Evolutionary conservation across 1,139 yeast species (phyloP), one percentile per base, ranked within the genome.

Genomic region (Arxiozyma heterogenica): DNA sequence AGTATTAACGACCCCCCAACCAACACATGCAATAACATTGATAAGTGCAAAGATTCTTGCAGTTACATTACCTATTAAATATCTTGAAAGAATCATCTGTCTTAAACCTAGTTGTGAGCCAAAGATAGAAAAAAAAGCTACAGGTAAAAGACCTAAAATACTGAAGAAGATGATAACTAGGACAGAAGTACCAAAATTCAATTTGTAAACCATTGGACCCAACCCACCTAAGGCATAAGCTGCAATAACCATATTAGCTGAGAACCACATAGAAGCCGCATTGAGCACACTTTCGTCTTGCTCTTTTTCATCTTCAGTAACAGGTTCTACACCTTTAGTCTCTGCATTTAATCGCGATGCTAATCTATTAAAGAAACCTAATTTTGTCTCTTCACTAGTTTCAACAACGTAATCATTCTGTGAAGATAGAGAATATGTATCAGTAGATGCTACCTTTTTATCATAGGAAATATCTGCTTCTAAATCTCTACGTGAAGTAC

Each of bases 1-100:
- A 59, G 89, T 86, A 72, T 90, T 91, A 49, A 89, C 94, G 20
- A 95, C 88, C 71, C 95, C 90, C 97, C 97, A 90, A 61, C 97
- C 97, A 59, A 90, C 80, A 78, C 96, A 88, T n/a, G 96, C 94
- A 64, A 90, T 71, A 64, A 84, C 80, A 68, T 90, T 90, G 65
- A 90, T 76, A 46, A 84, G 69, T 20, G 95, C 84, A 66, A 90
- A 86, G 55, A 90, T 75, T 68, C 95, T 79, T 71, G 86, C 84
- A 51, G 86, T 83, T 48, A 75, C 71, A 68, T 84, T 82, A 62
- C 97, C 97, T 63, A 84, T 77, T 66, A 90, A 77, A 71, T 78
- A 90, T 61, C 91, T 79, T 18, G 95, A 82, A 59, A 91, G 70
- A 49, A 87, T 77, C 89, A 90, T 85, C 71, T 90, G 97, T 72